Evolutionary conservation across 2,329 filamentous ascomycete genomes (phyloP).

Genomic region (Monilinia vaccinii-corymbosi): DNA sequence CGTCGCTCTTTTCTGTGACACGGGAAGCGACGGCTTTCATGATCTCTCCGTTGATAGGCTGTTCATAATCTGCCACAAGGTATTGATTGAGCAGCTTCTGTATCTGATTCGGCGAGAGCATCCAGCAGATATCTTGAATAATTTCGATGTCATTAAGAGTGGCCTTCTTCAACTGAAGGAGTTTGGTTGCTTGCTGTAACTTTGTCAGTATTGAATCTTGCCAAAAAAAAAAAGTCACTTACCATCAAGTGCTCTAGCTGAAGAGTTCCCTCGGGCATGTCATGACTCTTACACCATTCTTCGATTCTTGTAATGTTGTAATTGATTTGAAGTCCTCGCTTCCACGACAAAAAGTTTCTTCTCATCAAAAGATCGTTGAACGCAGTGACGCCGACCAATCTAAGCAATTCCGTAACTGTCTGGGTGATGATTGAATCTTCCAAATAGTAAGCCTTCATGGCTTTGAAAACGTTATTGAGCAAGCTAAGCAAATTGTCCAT

Average conservation of each 20-base stretch:
- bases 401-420: conserved; percentile 86
- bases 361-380: conserved; percentile 98
- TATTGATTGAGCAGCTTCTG: conserved; percentile 99
- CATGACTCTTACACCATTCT: conserved; percentile 99
- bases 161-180: conserved; percentile 96
- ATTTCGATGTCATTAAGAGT: conserved; percentile 99
- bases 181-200: conserved; percentile 84
- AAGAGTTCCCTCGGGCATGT: conserved; percentile 96
- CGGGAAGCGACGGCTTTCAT: conserved; percentile 98
- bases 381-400: conserved; percentile 89
- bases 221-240: conserved; percentile 26
- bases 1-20: conserved; percentile 97
- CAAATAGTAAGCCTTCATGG: conserved; percentile 97
- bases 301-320: conserved; percentile 99
- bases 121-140: conserved; percentile 99
- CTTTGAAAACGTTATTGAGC: conserved; percentile 94
- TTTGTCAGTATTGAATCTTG: conserved; percentile 27
- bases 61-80: conserved; percentile 95
- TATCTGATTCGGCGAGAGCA: conserved; percentile 98
- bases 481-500: conserved; percentile 98
- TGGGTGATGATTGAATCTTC: conserved; percentile 95
- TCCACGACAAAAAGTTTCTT: conserved; percentile 98
- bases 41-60: conserved; percentile 98
- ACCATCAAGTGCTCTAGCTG: conserved; percentile 98
- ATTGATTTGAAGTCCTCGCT: conserved; percentile 97